Evolutionary conservation across 495 filamentous ascomycete species (phyloP).

Genomic region (Aspergillus hancockii): DNA sequence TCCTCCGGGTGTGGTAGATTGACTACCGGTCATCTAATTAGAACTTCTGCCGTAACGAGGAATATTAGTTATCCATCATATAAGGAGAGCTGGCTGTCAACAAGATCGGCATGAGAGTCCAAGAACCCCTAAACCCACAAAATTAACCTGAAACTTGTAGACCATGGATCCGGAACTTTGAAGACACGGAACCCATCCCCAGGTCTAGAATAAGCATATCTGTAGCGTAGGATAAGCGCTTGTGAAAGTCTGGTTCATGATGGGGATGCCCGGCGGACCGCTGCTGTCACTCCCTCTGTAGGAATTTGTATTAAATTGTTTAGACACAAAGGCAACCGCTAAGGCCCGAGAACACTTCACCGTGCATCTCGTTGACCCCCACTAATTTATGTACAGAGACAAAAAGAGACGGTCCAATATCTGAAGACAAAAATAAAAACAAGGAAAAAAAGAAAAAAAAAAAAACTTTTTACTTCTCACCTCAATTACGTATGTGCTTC

Average conservation of each 20-base stretch:
- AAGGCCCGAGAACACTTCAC: conserved; percentile 27
- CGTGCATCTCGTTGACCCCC: conserved; percentile 25
- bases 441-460: neutral
- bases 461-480: conserved; percentile 2
- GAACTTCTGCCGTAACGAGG: neutral
- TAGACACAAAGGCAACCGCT: conserved; percentile 21
- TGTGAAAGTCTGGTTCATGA: conserved; percentile 27
- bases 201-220: conserved; percentile 32
- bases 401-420: conserved; percentile 12
- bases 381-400: conserved; percentile 12
- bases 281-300: conserved; percentile 14
- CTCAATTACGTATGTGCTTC: conserved; percentile 2
- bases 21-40: neutral
- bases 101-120: conserved; percentile 4
- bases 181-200: conserved; percentile 16
- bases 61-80: neutral
- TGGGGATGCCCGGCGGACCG: conserved; percentile 22
- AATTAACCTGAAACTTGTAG: conserved; percentile 1
- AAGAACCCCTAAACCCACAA: conserved; percentile 7
- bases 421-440: too few species aligned
- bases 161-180: conserved; percentile 11
- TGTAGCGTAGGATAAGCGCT: conserved; percentile 30
- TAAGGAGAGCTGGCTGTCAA: neutral
- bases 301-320: conserved; percentile 11
- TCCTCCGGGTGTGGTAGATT: neutral